Conservation (phyloP, 192 early-diverging fungal species). For the Dimargaris xerosporica region DNA sequence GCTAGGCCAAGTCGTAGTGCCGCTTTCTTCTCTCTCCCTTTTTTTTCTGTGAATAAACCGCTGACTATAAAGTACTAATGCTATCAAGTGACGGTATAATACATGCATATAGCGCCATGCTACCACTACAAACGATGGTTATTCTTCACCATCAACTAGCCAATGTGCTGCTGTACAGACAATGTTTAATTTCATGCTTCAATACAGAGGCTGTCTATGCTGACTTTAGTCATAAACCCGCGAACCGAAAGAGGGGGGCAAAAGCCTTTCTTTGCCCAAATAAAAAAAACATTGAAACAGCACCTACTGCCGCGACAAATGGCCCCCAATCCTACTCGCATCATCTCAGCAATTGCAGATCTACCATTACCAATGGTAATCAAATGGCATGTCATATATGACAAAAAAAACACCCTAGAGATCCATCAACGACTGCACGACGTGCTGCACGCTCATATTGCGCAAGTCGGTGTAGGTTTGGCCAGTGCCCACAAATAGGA, state of each 20-base stretch:
- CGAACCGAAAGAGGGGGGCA: background rate
- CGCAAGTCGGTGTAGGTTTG: conserved; percentile 94
- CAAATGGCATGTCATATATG: no score
- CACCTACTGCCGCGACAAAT: background rate
- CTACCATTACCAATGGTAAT: no score
- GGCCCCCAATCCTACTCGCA: no score
- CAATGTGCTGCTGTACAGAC: background rate
- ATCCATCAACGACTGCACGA: conserved; percentile 48
- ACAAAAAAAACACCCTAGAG: no score
- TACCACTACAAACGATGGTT: background rate
- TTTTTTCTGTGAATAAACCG: background rate
- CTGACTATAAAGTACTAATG: background rate
- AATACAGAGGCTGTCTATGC: no score
- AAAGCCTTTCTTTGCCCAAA: background rate
- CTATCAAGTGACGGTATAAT: background rate
- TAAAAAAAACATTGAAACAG: background rate
- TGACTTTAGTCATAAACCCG: no score
- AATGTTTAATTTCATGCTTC: background rate
- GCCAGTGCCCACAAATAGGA: conserved; percentile 92
- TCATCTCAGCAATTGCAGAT: no score
- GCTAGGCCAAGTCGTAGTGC: background rate
- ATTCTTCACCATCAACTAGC: background rate
- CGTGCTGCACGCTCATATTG: conserved; percentile 65
- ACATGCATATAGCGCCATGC: background rate
- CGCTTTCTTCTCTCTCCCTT: background rate